These are phyloP conservation scores for Tephrocybe sp. DNA, from an alignment of 768 basidiomycete species.

Conservation along the genomic window DNA sequence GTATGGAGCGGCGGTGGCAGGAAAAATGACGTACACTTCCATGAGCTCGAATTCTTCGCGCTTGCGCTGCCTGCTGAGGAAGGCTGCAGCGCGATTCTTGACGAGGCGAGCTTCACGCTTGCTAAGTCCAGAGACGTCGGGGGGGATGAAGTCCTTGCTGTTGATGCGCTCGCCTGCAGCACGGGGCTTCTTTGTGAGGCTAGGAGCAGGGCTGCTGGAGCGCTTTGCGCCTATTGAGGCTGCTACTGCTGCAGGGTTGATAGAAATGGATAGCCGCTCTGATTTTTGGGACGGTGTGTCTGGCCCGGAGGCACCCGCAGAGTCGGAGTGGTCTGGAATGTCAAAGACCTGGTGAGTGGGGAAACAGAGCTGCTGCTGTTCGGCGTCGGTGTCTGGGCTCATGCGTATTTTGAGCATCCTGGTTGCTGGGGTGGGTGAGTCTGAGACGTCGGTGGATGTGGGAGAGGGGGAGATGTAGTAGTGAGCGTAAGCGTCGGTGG, in stretches of 20 bases:
- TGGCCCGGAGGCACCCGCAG: conserved; percentile 30
- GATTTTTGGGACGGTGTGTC: conserved; percentile 26
- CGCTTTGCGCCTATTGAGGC: conserved; percentile 38
- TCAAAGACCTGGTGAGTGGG: conserved; percentile 77
- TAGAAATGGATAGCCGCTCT: conserved; percentile 32
- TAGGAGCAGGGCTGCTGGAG: conserved; percentile 41
- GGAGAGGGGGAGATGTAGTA: conserved; percentile 50
- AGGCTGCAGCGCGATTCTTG: conserved; percentile 90
- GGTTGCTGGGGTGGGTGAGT: conserved; percentile 43
- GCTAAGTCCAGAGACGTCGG: conserved; percentile 82
- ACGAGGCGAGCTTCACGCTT: conserved; percentile 90
- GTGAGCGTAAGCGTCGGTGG: conserved; percentile 45
- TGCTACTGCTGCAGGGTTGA: conserved; percentile 25
- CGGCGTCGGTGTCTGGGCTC: conserved; percentile 42
- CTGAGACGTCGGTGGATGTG: conserved; percentile 40
- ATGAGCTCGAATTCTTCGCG: conserved; percentile 89
- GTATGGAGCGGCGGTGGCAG: not conserved
- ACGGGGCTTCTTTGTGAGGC: conserved; percentile 39
- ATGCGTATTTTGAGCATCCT: conserved; percentile 52
- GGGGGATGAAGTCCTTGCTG: conserved; percentile 84
- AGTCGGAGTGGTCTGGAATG: conserved; percentile 39
- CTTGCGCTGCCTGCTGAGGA: conserved; percentile 87
- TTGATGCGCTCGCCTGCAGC: conserved; percentile 48
- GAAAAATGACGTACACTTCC: conserved; percentile 69
- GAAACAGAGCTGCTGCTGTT: conserved; percentile 54